Conservation (phyloP, 2,329 filamentous ascomycete genomes). For the Emericellopsis cladophorae region DNA sequence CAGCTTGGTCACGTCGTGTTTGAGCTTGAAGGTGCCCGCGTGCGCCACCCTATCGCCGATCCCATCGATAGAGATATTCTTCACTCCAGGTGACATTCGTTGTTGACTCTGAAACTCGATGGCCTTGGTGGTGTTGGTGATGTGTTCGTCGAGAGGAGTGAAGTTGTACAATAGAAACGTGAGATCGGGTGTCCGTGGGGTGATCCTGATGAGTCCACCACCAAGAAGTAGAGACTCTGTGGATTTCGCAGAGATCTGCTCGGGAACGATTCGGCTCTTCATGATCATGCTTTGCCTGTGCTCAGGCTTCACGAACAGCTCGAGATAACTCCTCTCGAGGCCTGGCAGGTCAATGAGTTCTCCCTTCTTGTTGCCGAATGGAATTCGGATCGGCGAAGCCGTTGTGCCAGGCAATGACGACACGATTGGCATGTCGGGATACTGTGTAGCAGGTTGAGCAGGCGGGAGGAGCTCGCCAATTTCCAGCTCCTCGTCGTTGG, state of each 20-base stretch:
- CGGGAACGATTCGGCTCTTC: conserved; percentile 60
- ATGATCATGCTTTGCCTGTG: conserved; percentile 62
- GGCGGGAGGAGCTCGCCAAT: conserved; percentile 59
- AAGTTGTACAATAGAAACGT: conserved; percentile 78
- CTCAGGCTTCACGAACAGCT: conserved; percentile 55
- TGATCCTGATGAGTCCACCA: conserved; percentile 72
- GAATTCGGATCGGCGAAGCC: conserved; percentile 84
- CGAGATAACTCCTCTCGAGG: conserved; percentile 60
- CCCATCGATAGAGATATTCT: conserved; percentile 49
- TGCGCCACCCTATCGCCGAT: conserved; percentile 45
- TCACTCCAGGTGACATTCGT: conserved; percentile 41
- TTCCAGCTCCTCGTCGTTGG: conserved; percentile 15
- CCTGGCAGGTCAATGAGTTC: conserved; percentile 92
- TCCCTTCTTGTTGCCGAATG: conserved; percentile 74
- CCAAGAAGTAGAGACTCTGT: conserved; percentile 74
- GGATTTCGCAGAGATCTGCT: conserved; percentile 55
- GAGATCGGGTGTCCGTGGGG: conserved; percentile 48
- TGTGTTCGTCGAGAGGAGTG: conserved; percentile 62
- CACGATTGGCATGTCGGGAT: conserved; percentile 74
- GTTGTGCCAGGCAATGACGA: conserved; percentile 86
- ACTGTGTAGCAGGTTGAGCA: conserved; percentile 57
- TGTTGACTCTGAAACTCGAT: conserved; percentile 55
- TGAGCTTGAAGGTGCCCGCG: conserved; percentile 64
- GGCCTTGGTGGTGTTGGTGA: conserved; percentile 72
- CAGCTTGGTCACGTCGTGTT: conserved; percentile 71